phyloP scores from a whole-genome alignment of 164 flowering plant species.

The Taxillus chinensis region DNA sequence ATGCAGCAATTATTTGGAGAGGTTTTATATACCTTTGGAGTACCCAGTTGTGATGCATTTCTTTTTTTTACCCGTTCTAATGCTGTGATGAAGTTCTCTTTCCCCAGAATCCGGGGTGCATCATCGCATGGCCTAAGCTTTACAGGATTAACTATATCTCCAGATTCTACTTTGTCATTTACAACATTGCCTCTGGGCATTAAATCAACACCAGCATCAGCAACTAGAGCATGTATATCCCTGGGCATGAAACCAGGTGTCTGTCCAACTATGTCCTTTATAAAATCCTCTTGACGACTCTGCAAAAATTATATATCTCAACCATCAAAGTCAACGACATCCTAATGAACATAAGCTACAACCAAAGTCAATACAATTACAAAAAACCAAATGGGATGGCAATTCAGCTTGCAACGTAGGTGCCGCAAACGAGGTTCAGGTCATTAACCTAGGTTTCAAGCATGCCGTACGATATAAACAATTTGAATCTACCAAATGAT shows the following conservation, averaged over 20 bases:
- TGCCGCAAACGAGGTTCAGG: too few relatives aligned
- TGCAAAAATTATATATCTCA: conserved; percentile 28
- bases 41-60: conserved; percentile 78
- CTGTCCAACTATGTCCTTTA: conserved; percentile 68
- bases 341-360: background rate
- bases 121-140: conserved; percentile 7
- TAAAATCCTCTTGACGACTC: conserved; percentile 38
- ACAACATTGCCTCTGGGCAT: conserved; percentile 18
- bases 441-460: too few relatives aligned
- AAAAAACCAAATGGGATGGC: background rate
- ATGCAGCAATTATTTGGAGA: background rate
- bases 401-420: background rate
- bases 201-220: conserved; percentile 72
- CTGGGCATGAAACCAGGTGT: conserved; percentile 89
- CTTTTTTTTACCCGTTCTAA: conserved; percentile 80
- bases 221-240: conserved; percentile 68
- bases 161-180: conserved; percentile 11
- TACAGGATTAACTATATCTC: conserved; percentile 11
- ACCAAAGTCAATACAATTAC: background rate
- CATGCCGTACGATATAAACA: background rate
- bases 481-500: background rate
- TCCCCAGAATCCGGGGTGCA: conserved; percentile 22
- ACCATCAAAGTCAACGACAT: conserved; percentile 13
- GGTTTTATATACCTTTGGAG: conserved; percentile 63
- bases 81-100: conserved; percentile 53